Percentiles rank a stretch among this genome's conserved stretches.
phyloP scores from a whole-genome alignment of 768 basidiomycete genomes.

The Saitozyma podzolica region DNA sequence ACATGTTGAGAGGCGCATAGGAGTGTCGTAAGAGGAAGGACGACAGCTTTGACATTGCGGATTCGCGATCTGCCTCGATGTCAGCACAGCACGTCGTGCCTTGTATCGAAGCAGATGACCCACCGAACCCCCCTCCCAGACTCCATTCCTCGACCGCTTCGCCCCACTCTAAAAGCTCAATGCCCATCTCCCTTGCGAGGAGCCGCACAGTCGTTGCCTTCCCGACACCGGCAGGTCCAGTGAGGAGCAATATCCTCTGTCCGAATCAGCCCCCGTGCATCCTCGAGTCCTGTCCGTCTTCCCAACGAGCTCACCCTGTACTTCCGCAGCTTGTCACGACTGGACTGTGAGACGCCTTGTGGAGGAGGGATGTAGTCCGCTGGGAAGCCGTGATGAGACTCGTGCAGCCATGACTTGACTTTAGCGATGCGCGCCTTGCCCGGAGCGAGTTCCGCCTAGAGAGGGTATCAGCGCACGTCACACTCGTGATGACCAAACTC shows the following conservation, averaged over 20 bases:
- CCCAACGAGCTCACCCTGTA: conserved; percentile 37
- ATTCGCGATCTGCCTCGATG: conserved; percentile 51
- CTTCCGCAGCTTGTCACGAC: conserved; percentile 43
- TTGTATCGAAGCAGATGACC: conserved; percentile 2
- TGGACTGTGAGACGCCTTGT: conserved; percentile 5
- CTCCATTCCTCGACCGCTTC: conserved; percentile 64
- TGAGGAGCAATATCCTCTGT: conserved; percentile 78
- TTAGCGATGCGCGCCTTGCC: conserved; percentile 40
- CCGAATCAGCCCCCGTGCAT: too few species aligned
- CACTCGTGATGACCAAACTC: conserved; percentile 7
- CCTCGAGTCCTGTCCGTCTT: too few species aligned
- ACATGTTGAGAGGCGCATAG: conserved; percentile 36
- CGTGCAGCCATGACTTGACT: conserved; percentile 49
- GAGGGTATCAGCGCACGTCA: neutral
- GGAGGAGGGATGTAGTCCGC: conserved; percentile 11
- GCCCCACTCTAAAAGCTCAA: conserved; percentile 84
- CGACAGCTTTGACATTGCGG: conserved; percentile 64
- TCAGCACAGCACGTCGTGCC: neutral
- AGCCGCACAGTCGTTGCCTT: conserved; percentile 85
- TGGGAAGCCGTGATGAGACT: conserved; percentile 41
- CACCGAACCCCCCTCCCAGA: conserved; percentile 50
- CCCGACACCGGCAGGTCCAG: conserved; percentile 84
- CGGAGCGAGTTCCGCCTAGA: conserved; percentile 46
- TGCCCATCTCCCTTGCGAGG: conserved; percentile 69
- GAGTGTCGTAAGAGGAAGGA: conserved; percentile 65